Conservation (phyloP, 2,329 filamentous ascomycete species). For the Sporothrix schenckii region DNA sequence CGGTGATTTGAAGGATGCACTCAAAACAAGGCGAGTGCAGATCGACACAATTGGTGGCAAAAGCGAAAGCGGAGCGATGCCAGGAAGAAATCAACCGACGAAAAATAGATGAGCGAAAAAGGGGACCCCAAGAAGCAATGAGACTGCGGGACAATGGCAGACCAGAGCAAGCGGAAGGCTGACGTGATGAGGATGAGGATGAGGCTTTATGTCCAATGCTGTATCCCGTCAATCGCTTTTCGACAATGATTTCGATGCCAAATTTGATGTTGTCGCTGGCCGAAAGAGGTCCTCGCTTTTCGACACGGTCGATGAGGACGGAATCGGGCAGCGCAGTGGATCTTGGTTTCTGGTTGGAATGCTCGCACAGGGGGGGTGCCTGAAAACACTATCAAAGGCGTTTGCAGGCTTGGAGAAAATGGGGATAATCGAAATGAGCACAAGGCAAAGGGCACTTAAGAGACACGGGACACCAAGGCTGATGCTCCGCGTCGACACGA, state of each 20-base stretch:
- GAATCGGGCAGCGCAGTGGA: conserved; percentile 11
- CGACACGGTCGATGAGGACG: neutral
- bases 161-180: neutral
- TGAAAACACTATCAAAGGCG: neutral
- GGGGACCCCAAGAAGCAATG: neutral
- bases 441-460: too few species aligned
- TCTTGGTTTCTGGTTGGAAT: conserved; percentile 21
- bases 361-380: conserved; percentile 1
- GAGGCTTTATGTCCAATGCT: neutral
- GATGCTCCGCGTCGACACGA: too few species aligned
- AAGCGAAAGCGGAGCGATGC: neutral
- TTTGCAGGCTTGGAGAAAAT: neutral
- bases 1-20: neutral
- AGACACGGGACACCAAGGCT: too few species aligned
- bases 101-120: conserved; percentile 3
- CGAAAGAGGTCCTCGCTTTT: neutral
- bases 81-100: conserved; percentile 1
- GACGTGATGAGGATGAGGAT: neutral
- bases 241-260: neutral
- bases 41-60: neutral
- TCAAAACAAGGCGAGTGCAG: conserved; percentile 8
- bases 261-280: neutral
- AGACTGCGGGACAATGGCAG: neutral
- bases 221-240: neutral
- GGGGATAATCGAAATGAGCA: neutral